Evolutionary conservation across 2,329 filamentous ascomycete genomes (phyloP), one percentile per base, ranked within the genome.

Genomic region (Dactylonectria estremocensis): DNA sequence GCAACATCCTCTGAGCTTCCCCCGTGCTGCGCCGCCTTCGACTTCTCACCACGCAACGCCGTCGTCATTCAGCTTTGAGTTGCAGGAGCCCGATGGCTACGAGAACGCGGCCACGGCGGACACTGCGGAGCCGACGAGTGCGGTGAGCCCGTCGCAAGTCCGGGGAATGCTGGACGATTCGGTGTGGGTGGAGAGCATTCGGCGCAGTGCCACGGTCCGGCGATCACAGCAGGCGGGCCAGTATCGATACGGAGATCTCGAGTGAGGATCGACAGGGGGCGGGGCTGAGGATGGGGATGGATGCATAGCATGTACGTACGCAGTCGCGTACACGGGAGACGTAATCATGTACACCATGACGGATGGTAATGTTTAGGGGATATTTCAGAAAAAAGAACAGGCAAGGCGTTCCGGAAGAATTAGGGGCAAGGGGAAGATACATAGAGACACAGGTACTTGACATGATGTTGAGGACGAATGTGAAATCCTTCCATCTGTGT

Each of bases 131-230:
- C 68, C 67, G 14, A 58, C 91, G 49, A 88, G 90, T 24, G 92
- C 79, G 86, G 91, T 95, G 64, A 94, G 90, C 76, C 91, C 92
- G 56, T 89, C 91, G 54, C 92, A 95, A 75, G 93, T 97, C 72
- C 89, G 95, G 79, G 91, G 95, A 72, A 93, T 96, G 77, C 87
- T 98, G 61, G 94, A 96, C 76, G 93, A 95, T 76, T 96, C 94
- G 18, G 92, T 93, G 16, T 98, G 95, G 95, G 93, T 95, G 58
- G 94, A 97, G 82, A 97, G 93, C 84, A 95, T 98, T 71, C 88
- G 95, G 70, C 88, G 94, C 69, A 97, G 94, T 82, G 94, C 96
- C 74, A 97, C 95, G 60, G 88, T 87, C 60, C 83, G 83, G 58
- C 84, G 82, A 71, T 83, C 83, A 53, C 71, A 75, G 14, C 79